These are phyloP conservation scores for Chrysoporthe puriensis DNA, from an alignment of 2,329 filamentous ascomycete genomes.

Conservation along the genomic window DNA sequence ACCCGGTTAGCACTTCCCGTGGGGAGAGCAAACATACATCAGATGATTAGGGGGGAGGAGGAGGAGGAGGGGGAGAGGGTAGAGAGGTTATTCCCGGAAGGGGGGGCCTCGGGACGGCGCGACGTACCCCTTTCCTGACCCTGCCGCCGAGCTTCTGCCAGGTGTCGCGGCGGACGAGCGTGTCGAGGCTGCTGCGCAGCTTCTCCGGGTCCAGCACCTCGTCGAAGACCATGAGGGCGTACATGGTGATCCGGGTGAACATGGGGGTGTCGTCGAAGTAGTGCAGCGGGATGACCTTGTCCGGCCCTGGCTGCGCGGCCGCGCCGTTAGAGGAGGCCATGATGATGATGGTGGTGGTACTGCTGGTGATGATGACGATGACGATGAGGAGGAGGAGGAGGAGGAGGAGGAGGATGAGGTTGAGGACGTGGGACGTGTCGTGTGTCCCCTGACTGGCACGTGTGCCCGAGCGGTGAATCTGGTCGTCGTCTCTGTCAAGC, in stretches of 20 bases:
- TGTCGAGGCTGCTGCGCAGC: conserved; percentile 32
- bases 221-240: conserved; percentile 32
- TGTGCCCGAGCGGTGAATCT: background rate
- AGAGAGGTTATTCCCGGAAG: no score
- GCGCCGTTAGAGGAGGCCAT: background rate
- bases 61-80: no score
- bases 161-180: conserved; percentile 31
- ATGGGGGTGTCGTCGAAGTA: conserved; percentile 33
- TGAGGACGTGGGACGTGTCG: background rate
- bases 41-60: no score
- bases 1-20: no score
- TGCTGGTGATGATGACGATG: background rate
- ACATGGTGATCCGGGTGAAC: conserved; percentile 32
- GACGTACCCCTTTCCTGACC: conserved; percentile 25
- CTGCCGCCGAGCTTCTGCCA: conserved; percentile 35
- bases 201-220: conserved; percentile 33
- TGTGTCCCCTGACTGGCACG: background rate
- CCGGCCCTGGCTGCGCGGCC: conserved; percentile 2
- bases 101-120: background rate
- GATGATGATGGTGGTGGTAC: background rate
- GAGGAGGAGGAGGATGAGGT: background rate
- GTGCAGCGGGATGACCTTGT: conserved; percentile 31
- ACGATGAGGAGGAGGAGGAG: background rate
- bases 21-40: background rate
- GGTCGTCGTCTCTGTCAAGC: no score